Evolutionary conservation across 306 rosid genomes (phyloP).

Genomic region (Sophora flavescens): DNA sequence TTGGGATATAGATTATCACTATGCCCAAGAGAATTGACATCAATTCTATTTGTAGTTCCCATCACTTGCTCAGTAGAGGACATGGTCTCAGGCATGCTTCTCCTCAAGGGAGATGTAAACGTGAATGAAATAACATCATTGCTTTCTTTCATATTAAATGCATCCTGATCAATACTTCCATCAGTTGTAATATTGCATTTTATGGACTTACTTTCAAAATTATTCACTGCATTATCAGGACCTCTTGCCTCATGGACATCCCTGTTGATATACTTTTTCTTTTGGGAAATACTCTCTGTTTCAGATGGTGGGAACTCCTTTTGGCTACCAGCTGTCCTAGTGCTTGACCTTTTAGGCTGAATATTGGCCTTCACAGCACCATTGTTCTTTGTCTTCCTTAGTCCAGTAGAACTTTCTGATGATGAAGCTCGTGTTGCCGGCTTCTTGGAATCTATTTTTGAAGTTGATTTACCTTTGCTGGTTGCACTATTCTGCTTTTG

Average conservation of each 20-base stretch:
- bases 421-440: conserved; percentile 53
- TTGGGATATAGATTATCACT: conserved; percentile 49
- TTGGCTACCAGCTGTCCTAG: conserved; percentile 50
- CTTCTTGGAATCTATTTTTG: conserved; percentile 58
- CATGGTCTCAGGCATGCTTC: conserved; percentile 52
- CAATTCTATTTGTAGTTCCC: conserved; percentile 50
- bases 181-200: conserved; percentile 69
- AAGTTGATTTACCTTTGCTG: conserved; percentile 55
- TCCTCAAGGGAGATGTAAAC: conserved; percentile 84
- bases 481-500: conserved; percentile 81
- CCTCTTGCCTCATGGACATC: conserved; percentile 55
- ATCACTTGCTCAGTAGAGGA: conserved; percentile 48
- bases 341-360: conserved; percentile 56
- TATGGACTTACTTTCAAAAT: conserved; percentile 58
- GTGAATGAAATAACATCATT: conserved; percentile 87
- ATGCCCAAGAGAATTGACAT: conserved; percentile 51
- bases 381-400: conserved; percentile 57
- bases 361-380: conserved; percentile 51
- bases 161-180: conserved; percentile 51
- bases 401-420: conserved; percentile 50
- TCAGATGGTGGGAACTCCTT: conserved; percentile 57
- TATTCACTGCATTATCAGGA: conserved; percentile 41
- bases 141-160: conserved; percentile 62
- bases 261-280: conserved; percentile 51
- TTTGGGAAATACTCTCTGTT: conserved; percentile 43